A percentile compares a stretch with the other conserved stretches of the same genome.
These are phyloP conservation scores for Thelephora aurantiotincta DNA, from an alignment of 768 basidiomycete genomes.

Conservation along the genomic window DNA sequence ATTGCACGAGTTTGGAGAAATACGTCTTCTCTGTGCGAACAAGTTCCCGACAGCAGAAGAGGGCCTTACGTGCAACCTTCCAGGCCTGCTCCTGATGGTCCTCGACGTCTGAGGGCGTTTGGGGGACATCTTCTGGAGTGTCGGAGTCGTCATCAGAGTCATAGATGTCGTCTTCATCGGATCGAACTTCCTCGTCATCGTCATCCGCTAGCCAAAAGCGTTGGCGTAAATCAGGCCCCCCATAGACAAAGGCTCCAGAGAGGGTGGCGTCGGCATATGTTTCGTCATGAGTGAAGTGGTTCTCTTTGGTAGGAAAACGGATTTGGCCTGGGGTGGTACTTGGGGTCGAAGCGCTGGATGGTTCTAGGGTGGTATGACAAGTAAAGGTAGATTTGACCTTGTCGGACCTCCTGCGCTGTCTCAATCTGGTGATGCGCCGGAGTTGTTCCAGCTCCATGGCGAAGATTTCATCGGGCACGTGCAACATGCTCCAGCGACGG, in stretches of 20 bases:
- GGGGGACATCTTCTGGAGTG: constrained; percentile 3
- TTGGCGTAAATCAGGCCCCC: constrained; percentile 3
- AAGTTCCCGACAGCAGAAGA: constrained; percentile 34
- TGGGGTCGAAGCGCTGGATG: too few relatives aligned
- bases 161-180: constrained; percentile 6
- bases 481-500: neutral
- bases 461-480: neutral
- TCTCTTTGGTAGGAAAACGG: too few relatives aligned
- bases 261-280: neutral
- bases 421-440: neutral
- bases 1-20: constrained; percentile 21
- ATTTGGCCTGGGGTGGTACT: too few relatives aligned
- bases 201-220: neutral
- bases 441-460: neutral
- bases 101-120: constrained; percentile 3
- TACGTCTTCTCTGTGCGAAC: constrained; percentile 33
- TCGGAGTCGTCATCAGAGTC: constrained; percentile 3
- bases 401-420: neutral
- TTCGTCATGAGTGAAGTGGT: neutral
- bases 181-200: neutral
- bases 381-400: neutral
- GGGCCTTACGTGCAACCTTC: constrained; percentile 23
- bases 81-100: constrained; percentile 17
- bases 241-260: constrained; percentile 7
- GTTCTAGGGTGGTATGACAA: too few relatives aligned